Conservation (phyloP, 1,284 basidiomycete genomes). For the Tylopilus orsonianus region DNA sequence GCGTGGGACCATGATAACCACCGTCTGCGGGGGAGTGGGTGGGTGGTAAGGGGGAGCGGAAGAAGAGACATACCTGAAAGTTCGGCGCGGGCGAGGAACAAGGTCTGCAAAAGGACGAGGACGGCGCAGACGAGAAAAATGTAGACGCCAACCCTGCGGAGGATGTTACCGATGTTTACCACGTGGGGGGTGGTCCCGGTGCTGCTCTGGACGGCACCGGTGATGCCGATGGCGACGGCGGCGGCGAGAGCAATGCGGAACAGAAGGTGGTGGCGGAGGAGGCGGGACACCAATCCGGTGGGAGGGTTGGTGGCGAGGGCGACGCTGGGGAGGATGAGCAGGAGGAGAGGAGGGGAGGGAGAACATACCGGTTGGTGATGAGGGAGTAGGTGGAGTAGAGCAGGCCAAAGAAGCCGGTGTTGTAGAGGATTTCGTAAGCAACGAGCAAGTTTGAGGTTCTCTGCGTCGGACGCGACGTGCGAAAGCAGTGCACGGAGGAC, state of each 20-base stretch:
- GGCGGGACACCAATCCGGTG: conserved; percentile 32
- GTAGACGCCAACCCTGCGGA: conserved; percentile 39
- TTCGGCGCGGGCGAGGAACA: conserved; percentile 31
- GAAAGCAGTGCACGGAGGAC: conserved; percentile 34
- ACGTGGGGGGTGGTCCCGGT: background rate
- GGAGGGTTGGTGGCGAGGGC: conserved; percentile 23
- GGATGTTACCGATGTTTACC: conserved; percentile 17
- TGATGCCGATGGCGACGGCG: conserved; percentile 41
- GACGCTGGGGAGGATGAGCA: conserved; percentile 12
- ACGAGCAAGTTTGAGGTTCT: conserved; percentile 27
- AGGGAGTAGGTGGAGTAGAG: conserved; percentile 38
- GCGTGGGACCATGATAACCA: conserved; percentile 17
- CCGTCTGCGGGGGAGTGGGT: conserved; percentile 9
- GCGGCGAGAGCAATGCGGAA: conserved; percentile 30
- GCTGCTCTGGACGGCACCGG: conserved; percentile 26
- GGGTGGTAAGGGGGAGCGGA: background rate
- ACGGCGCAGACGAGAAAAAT: conserved; percentile 46
- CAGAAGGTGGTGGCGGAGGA: conserved; percentile 35
- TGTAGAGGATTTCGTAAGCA: conserved; percentile 34
- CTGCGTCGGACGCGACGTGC: conserved; percentile 21
- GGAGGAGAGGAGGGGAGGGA: fast-evolving
- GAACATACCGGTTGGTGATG: conserved; percentile 36
- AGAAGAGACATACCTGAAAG: conserved; percentile 10
- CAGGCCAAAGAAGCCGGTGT: conserved; percentile 38
- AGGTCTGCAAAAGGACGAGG: conserved; percentile 36